Conservation (phyloP, 2,329 filamentous ascomycete genomes). For the Chaetomium strumarium region DNA sequence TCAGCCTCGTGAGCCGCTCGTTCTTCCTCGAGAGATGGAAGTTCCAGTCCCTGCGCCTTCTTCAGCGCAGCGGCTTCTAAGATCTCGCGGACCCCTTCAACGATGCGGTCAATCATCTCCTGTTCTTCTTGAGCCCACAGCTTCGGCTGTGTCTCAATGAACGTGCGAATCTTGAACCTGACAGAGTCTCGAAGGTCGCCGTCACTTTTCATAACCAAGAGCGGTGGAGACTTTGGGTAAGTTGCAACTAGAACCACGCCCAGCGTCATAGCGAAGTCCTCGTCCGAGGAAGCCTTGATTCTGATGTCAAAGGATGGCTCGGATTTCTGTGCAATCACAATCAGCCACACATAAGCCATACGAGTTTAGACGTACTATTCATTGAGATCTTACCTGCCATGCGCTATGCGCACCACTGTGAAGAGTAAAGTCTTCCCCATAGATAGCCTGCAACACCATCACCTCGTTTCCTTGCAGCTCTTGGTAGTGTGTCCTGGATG, state of each 20-base stretch:
- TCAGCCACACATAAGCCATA: not conserved
- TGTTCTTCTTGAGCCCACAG: conserved; percentile 47
- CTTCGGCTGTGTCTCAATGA: conserved; percentile 53
- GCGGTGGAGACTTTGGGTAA: conserved; percentile 78
- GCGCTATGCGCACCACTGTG: conserved; percentile 65
- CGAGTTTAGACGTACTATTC: not conserved
- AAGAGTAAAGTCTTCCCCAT: conserved; percentile 78
- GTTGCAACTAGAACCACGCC: conserved; percentile 79
- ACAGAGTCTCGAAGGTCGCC: conserved; percentile 63
- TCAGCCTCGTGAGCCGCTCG: conserved; percentile 75
- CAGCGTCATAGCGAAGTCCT: conserved; percentile 65
- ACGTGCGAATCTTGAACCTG: conserved; percentile 62
- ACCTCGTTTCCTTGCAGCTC: conserved; percentile 86
- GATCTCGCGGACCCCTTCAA: conserved; percentile 65
- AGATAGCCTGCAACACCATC: conserved; percentile 79
- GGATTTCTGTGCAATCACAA: conserved; percentile 48
- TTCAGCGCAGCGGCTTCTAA: conserved; percentile 81
- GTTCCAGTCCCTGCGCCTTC: conserved; percentile 65
- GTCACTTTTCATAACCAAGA: conserved; percentile 62
- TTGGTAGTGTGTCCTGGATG: conserved; percentile 59
- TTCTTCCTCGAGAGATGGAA: conserved; percentile 86
- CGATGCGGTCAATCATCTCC: conserved; percentile 59
- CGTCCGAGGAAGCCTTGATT: conserved; percentile 67
- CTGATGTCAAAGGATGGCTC: conserved; percentile 78
- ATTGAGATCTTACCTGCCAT: conserved; percentile 64